Evolutionary conservation across 371 early-diverging fungal genomes (phyloP).

Genomic region (Lichtheimia corymbifera): DNA sequence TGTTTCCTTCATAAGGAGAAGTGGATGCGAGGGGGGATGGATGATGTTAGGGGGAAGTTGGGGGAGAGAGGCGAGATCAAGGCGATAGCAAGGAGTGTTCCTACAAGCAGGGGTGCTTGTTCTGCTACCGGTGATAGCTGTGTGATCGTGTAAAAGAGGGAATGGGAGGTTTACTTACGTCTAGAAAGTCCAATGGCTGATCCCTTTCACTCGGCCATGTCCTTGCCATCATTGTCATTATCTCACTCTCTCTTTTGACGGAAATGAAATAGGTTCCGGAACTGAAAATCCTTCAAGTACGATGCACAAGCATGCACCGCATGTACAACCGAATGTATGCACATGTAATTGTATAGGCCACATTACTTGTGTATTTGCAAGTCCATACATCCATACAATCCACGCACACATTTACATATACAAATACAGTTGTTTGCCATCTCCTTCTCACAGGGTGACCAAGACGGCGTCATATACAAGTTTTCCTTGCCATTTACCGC

Average conservation of each 20-base stretch:
- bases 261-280: constrained; percentile 8
- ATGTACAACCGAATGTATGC: constrained; percentile 17
- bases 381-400: too few relatives aligned
- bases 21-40: constrained; percentile 2
- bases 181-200: too few relatives aligned
- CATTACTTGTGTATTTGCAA: constrained; percentile 6
- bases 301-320: constrained; percentile 14
- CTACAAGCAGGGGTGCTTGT: background rate
- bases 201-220: too few relatives aligned
- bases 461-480: too few relatives aligned
- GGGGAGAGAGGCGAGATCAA: background rate
- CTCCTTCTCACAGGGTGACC: too few relatives aligned
- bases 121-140: too few relatives aligned
- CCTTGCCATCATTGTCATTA: too few relatives aligned
- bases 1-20: constrained; percentile 1
- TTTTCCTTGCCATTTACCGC: too few relatives aligned
- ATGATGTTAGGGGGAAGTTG: background rate
- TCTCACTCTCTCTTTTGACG: background rate
- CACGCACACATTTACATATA: too few relatives aligned
- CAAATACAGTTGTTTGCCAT: too few relatives aligned
- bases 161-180: too few relatives aligned
- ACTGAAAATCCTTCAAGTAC: constrained; percentile 3
- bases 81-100: constrained; percentile 2
- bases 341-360: constrained; percentile 15
- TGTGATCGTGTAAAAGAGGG: too few relatives aligned